Conservation (phyloP, 805 yeast genomes). For the Grigorovia humatica region DNA sequence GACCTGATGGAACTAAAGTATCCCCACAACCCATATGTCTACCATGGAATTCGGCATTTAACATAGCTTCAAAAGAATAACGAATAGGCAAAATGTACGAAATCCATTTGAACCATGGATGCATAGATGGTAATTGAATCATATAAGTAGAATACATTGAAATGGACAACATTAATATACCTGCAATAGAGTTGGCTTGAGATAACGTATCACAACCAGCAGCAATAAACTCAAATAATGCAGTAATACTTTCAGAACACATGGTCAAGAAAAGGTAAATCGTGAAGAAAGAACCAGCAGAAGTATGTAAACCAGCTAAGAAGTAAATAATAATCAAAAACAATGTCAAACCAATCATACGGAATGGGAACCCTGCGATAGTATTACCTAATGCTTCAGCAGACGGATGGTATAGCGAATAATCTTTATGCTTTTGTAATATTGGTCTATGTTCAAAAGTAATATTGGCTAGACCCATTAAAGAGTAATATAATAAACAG, state of each 20-base stretch:
- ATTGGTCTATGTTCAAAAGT: constrained; percentile 47
- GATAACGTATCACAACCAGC: constrained; percentile 38
- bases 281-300: constrained; percentile 48
- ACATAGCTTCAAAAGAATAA: constrained; percentile 49
- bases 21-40: constrained; percentile 24
- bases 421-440: constrained; percentile 60
- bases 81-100: constrained; percentile 43
- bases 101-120: constrained; percentile 60
- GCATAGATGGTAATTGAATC: constrained; percentile 49
- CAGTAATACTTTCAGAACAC: constrained; percentile 20
- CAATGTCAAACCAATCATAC: constrained; percentile 35
- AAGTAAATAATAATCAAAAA: constrained; percentile 48
- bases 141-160: constrained; percentile 51
- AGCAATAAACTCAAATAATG: constrained; percentile 44
- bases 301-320: constrained; percentile 40
- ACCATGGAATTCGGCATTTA: constrained; percentile 18
- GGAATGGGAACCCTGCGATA: constrained; percentile 54
- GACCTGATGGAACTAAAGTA: constrained; percentile 46
- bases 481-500: constrained; percentile 42
- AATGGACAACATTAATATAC: constrained; percentile 39
- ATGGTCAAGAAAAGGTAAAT: constrained; percentile 33
- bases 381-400: constrained; percentile 61
- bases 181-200: constrained; percentile 49
- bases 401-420: constrained; percentile 66
- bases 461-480: constrained; percentile 41